Evolutionary conservation across 306 rosid genomes (phyloP).

Genomic region (Luffa acutangula): DNA sequence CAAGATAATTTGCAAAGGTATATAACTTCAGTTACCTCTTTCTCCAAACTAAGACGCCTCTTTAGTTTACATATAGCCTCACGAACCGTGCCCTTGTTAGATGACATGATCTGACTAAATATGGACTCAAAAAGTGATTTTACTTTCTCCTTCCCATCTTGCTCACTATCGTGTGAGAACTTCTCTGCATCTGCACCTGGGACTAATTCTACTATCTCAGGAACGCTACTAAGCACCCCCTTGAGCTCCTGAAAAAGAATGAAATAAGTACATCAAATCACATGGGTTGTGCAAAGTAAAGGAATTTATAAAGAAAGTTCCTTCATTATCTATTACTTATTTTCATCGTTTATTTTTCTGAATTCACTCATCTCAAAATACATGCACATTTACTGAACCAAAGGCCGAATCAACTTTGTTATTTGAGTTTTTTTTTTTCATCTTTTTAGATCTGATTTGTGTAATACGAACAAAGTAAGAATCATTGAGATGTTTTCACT

Average conservation of each 20-base stretch:
- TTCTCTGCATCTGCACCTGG: slow-evolving; percentile 17
- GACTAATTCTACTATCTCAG: slow-evolving; percentile 29
- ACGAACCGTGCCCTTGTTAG: slow-evolving; percentile 15
- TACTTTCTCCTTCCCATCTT: slow-evolving; percentile 16
- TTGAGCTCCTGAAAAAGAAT: slow-evolving; percentile 20
- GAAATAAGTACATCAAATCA: neutral
- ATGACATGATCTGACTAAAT: slow-evolving; percentile 23
- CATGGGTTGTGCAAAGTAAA: neutral
- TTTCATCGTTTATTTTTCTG: neutral
- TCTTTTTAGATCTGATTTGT: neutral
- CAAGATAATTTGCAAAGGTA: neutral
- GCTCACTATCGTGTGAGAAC: slow-evolving; percentile 11
- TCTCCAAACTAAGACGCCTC: slow-evolving; percentile 26
- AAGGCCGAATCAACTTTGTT: neutral
- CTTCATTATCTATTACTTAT: neutral
- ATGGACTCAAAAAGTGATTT: slow-evolving; percentile 20
- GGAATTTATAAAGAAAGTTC: neutral
- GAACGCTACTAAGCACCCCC: slow-evolving; percentile 21
- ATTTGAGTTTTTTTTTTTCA: neutral
- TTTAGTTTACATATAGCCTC: slow-evolving; percentile 16
- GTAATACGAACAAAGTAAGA: neutral
- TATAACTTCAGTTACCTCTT: slow-evolving; percentile 11
- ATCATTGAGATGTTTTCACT: neutral
- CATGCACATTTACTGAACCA: neutral
- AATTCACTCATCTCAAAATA: neutral